These are phyloP conservation scores for Sporothrix phasma DNA, from an alignment of 2,329 filamentous ascomycete genomes.

Conservation along the genomic window DNA sequence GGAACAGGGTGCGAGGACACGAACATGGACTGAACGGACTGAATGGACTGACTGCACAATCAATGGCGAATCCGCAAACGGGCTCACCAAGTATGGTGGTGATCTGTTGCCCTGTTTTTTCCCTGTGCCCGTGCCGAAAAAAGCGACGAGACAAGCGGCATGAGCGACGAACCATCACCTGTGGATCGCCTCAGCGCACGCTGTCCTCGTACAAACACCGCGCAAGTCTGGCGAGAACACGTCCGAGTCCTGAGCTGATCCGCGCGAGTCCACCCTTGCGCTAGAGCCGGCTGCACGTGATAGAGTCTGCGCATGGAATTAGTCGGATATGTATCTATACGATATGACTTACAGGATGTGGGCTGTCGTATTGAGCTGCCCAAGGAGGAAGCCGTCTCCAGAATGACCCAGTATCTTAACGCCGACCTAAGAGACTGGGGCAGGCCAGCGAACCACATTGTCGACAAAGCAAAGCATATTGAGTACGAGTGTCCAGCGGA, in stretches of 20 bases:
- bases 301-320: not conserved
- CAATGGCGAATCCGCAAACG: not conserved
- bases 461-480: not conserved
- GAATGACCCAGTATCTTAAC: not conserved
- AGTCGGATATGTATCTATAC: not conserved
- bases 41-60: not conserved
- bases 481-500: not conserved
- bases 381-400: not conserved
- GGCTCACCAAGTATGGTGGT: not conserved
- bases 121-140: not conserved
- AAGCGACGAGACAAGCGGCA: conserved; percentile 3
- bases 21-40: no score
- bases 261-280: not conserved
- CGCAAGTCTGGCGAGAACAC: conserved; percentile 9
- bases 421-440: not conserved
- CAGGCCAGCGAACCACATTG: not conserved
- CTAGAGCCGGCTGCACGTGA: not conserved
- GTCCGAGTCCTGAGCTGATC: not conserved
- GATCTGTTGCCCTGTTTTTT: conserved; percentile 10
- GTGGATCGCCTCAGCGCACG: conserved; percentile 1
- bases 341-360: not conserved
- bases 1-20: not conserved
- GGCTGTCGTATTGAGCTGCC: not conserved
- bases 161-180: conserved; percentile 5
- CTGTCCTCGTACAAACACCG: conserved; percentile 6